These are phyloP conservation scores for Penicillium pulvis DNA, from an alignment of 495 filamentous ascomycete species.

Conservation along the genomic window DNA sequence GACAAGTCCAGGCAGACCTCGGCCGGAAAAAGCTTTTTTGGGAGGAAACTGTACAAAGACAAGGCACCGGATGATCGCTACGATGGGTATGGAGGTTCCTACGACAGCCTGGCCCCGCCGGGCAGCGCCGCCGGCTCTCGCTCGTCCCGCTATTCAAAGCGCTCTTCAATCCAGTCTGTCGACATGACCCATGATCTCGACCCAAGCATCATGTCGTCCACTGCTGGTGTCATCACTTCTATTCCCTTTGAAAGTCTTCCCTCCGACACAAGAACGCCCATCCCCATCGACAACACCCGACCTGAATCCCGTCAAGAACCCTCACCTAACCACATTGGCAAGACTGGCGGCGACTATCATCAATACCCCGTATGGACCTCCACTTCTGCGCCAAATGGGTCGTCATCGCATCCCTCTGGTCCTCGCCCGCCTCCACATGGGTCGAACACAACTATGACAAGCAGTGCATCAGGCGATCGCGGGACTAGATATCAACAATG, in stretches of 20 bases:
- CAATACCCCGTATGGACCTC: conserved; percentile 82
- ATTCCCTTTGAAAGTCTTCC: conserved; percentile 85
- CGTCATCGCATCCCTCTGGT: conserved; percentile 61
- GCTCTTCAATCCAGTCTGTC: conserved; percentile 73
- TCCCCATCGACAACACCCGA: conserved; percentile 73
- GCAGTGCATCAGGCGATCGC: conserved; percentile 63
- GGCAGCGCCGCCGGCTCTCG: conserved; percentile 65
- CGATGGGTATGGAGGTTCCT: conserved; percentile 53
- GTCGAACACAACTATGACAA: conserved; percentile 66
- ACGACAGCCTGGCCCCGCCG: conserved; percentile 50
- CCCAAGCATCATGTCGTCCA: conserved; percentile 62
- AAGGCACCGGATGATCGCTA: conserved; percentile 60
- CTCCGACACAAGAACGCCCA: conserved; percentile 66
- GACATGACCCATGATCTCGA: conserved; percentile 56
- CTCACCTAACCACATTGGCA: conserved; percentile 79
- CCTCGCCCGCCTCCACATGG: conserved; percentile 70
- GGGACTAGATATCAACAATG: conserved; percentile 72
- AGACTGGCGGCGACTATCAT: conserved; percentile 77
- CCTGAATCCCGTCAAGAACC: conserved; percentile 72
- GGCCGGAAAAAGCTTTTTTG: conserved; percentile 84
- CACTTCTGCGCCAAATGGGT: conserved; percentile 40
- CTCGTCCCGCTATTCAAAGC: conserved; percentile 78
- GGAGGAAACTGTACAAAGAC: conserved; percentile 74
- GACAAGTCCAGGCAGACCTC: conserved; percentile 84
- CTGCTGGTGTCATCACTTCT: conserved; percentile 82